Percentiles rank a stretch among this genome's conserved stretches.
Conservation (phyloP, 2,329 filamentous ascomycete species). For the Cordyceps tenuipes region DNA sequence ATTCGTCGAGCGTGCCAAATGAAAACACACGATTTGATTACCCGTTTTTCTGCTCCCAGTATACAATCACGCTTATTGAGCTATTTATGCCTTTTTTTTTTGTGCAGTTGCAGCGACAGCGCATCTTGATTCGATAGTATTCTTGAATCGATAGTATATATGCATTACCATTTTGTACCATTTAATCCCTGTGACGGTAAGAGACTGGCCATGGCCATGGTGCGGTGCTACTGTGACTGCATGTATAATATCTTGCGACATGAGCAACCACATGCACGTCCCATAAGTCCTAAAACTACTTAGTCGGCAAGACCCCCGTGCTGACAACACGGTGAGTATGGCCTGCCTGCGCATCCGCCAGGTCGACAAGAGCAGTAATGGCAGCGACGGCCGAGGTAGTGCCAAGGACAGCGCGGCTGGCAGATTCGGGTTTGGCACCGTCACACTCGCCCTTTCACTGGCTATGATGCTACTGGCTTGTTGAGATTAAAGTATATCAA, state of each 20-base stretch:
- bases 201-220: too few species aligned
- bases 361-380: background rate
- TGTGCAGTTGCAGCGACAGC: conserved; percentile 1
- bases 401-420: background rate
- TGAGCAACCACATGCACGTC: too few species aligned
- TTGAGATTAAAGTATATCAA: background rate
- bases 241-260: too few species aligned
- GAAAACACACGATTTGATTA: background rate
- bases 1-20: conserved; percentile 1
- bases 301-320: background rate
- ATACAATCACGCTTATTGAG: background rate
- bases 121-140: background rate
- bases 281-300: background rate
- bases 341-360: background rate
- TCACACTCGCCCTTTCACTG: background rate
- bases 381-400: background rate
- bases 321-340: background rate
- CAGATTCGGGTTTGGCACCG: background rate
- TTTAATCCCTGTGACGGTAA: background rate
- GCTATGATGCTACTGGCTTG: background rate
- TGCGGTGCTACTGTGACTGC: too few species aligned
- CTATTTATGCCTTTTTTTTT: background rate
- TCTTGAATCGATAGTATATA: background rate
- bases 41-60: background rate
- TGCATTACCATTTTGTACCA: background rate